phyloP scores from a whole-genome alignment of 164 flowering plant genomes.

The Amborella trichopoda region DNA sequence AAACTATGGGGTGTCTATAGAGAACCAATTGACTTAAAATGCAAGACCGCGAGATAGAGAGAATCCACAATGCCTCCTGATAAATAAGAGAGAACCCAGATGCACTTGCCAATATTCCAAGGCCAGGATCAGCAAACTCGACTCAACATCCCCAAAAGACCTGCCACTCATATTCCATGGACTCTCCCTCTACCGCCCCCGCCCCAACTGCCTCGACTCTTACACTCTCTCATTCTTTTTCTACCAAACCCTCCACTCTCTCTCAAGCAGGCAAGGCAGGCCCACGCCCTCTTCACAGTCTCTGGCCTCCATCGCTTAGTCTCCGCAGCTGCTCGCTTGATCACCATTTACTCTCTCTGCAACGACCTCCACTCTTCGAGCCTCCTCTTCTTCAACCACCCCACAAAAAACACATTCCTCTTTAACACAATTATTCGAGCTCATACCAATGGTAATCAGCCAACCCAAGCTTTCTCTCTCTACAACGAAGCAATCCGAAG shows the following conservation, averaged over 20 bases:
- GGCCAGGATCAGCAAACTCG: too few species aligned
- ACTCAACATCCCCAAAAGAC: too few species aligned
- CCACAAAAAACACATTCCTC: constrained; percentile 4
- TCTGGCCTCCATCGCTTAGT: constrained; percentile 3
- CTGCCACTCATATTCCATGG: too few species aligned
- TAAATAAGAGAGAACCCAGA: too few species aligned
- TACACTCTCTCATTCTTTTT: constrained; percentile 1
- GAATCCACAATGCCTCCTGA: too few species aligned
- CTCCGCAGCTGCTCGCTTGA: constrained; percentile 5
- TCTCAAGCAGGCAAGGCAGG: constrained; percentile 4
- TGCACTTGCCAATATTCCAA: too few species aligned
- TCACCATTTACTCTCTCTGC: constrained; percentile 6
- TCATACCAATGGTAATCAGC: neutral
- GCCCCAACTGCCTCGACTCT: too few species aligned
- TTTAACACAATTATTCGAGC: constrained; percentile 10
- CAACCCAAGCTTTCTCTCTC: neutral
- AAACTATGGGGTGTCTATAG: too few species aligned
- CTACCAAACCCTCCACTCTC: constrained; percentile 2
- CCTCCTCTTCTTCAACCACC: constrained; percentile 5
- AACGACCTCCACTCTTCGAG: constrained; percentile 4
- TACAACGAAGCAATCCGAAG: constrained; percentile 2
- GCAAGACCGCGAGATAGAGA: too few species aligned
- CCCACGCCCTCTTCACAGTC: constrained; percentile 7
- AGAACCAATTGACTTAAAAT: too few species aligned
- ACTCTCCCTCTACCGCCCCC: too few species aligned